Percentiles rank a stretch among this genome's conserved stretches.
phyloP scores from a whole-genome alignment of 2,329 filamentous ascomycete genomes.

The Xylaria sp. region DNA sequence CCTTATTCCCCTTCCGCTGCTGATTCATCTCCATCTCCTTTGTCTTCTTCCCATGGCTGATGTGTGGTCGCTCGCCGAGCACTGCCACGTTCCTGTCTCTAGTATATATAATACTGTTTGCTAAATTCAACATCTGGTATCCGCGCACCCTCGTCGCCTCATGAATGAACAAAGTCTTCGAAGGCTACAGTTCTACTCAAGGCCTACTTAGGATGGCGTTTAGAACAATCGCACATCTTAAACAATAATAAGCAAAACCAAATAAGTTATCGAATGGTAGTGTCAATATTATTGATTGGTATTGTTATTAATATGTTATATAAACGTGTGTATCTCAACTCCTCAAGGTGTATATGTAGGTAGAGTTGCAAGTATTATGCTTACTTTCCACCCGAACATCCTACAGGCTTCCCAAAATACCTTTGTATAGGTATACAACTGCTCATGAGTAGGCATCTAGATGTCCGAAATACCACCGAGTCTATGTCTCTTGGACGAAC shows the following conservation, averaged over 20 bases:
- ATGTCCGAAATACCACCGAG: neutral
- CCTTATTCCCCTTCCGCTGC: neutral
- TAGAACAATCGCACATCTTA: neutral
- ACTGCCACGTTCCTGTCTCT: too few relatives aligned
- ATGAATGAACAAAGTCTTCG: too few relatives aligned
- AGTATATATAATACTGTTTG: too few relatives aligned
- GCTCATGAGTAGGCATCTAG: neutral
- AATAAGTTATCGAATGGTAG: neutral
- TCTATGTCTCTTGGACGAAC: neutral
- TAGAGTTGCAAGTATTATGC: neutral
- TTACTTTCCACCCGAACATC: neutral
- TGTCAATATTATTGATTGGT: neutral
- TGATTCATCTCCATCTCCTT: neutral
- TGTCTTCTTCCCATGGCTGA: neutral
- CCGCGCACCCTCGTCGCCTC: too few relatives aligned
- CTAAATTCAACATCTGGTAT: too few relatives aligned
- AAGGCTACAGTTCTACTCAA: too few relatives aligned
- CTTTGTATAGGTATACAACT: neutral
- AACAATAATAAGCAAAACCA: neutral
- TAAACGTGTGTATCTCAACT: neutral
- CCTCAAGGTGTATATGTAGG: neutral
- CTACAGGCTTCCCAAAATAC: neutral
- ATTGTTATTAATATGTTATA: too few relatives aligned
- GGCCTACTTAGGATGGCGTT: too few relatives aligned
- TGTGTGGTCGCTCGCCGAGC: too few relatives aligned